These are phyloP conservation scores for Penicillium herquei DNA, from an alignment of 495 filamentous ascomycete genomes.

Conservation along the genomic window DNA sequence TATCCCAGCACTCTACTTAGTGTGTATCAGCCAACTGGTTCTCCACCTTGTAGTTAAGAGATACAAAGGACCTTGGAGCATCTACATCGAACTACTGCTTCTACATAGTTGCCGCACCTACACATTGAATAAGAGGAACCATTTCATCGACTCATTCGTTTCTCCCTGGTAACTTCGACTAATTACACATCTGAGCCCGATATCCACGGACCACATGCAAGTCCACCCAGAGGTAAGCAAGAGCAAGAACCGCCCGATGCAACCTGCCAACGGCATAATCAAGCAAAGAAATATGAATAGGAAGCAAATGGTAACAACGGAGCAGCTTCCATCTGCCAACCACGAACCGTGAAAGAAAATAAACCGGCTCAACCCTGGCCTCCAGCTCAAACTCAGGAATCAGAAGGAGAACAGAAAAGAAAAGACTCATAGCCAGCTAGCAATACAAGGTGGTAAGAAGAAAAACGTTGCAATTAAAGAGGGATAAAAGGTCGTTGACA, in stretches of 20 bases:
- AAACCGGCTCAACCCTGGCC: slow-evolving; percentile 5
- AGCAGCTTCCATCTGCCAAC: background rate
- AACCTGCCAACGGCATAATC: slow-evolving; percentile 15
- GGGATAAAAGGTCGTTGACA: slow-evolving; percentile 19
- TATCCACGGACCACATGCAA: slow-evolving; percentile 9
- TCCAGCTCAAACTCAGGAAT: slow-evolving; percentile 8
- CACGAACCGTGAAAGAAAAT: slow-evolving; percentile 2
- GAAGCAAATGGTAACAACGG: background rate
- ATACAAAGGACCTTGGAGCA: background rate
- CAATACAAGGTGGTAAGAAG: slow-evolving; percentile 43
- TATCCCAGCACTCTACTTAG: no score
- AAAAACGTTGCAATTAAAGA: slow-evolving; percentile 30
- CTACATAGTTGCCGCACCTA: background rate
- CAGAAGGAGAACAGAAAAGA: slow-evolving; percentile 17
- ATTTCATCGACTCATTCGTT: slow-evolving; percentile 26
- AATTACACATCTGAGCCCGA: slow-evolving; percentile 25
- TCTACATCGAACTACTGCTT: background rate
- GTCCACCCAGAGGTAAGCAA: slow-evolving; percentile 3
- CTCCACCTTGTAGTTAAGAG: no score
- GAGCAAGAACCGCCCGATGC: slow-evolving; percentile 19
- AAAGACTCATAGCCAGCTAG: slow-evolving; percentile 43
- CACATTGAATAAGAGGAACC: background rate
- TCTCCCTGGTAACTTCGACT: slow-evolving; percentile 17
- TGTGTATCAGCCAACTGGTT: no score
- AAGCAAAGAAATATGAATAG: slow-evolving; percentile 18